Percentiles rank a stretch among this genome's conserved stretches.
phyloP scores from a whole-genome alignment of 2,329 filamentous ascomycete genomes.

The Penicillium sp. region DNA sequence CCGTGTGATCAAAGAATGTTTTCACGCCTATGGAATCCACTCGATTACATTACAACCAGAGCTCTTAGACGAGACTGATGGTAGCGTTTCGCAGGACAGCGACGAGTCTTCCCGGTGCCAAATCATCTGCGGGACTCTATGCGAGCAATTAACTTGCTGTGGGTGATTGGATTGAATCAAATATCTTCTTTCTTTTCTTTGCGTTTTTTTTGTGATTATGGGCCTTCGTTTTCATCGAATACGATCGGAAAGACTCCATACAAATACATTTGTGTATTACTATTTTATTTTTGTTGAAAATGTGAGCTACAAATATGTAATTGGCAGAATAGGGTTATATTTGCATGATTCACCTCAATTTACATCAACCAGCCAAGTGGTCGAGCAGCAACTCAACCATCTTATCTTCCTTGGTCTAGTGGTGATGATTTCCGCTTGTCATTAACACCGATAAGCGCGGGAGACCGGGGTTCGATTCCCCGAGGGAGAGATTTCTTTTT shows the following conservation, averaged over 20 bases:
- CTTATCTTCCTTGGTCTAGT: constrained; percentile 31
- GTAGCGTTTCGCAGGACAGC: constrained; percentile 11
- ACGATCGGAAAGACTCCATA: neutral
- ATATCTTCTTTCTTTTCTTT: neutral
- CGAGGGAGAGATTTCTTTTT: constrained; percentile 30
- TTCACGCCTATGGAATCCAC: constrained; percentile 72
- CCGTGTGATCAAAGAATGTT: constrained; percentile 63
- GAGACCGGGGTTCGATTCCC: constrained; percentile 39
- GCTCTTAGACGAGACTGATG: constrained; percentile 29
- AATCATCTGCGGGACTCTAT: constrained; percentile 53
- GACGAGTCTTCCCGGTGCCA: constrained; percentile 45
- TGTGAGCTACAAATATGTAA: no score
- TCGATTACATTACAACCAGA: constrained; percentile 71
- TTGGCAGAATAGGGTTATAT: no score
- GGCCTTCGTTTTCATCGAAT: neutral
- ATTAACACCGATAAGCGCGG: constrained; percentile 30
- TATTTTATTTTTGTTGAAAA: neutral
- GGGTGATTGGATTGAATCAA: constrained; percentile 17
- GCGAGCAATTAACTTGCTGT: constrained; percentile 56
- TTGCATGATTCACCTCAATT: no score
- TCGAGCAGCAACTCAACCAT: constrained; percentile 24
- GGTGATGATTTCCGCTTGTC: constrained; percentile 34
- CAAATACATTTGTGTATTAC: neutral
- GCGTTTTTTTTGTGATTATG: no score
- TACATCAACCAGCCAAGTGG: constrained; percentile 28